Evolutionary conservation across 257 asterid species (phyloP), one percentile per base, ranked within the genome.

Genomic region (Solanum bulbocastanum): DNA sequence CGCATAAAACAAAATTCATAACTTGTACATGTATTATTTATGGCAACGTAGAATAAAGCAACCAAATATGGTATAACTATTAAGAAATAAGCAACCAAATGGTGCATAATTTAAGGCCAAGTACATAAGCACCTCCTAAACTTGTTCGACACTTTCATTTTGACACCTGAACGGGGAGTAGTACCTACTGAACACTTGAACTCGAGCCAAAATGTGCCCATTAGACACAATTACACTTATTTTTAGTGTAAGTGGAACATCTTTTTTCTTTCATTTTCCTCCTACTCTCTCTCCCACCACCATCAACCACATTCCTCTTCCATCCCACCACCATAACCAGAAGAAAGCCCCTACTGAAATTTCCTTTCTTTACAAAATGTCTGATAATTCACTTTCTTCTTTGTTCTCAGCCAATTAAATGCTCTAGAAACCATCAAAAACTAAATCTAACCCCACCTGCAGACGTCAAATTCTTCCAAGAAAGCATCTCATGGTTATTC

Each of bases 341-440:
- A 68, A 27, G 74, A 68, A 68, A 27, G 22, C 74, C 5, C 36
- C 9, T 15, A 35, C 9, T 8, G 40, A 66, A 85, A 66, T 85
- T 44, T 66, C 40, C 22, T 39, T 66, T 85, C 40, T 7, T 39
- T 66, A 10, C 65, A 27, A 79, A n/a, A 68, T 68, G 20, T 37
- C 39, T 56, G 49, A 65, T 11, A 27, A 86, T 52, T 69, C 68
- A 11, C 39, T 74, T 42, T 44, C 85, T 30, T 49, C 36, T 71
- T 71, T 71, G 8, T 58, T 83, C 30, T 56, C 35, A 30, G 42
- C 87, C 33, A 42, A 37, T 33, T 32, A 75, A 74, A 40, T 60
- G n/a, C 39, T 76, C 89, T 52, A 69, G 68, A 89, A 87, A 84
- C 87, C 86, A 35, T 78, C 83, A 30, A 75, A 75, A 81, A 68